phyloP scores from a whole-genome alignment of 2,329 filamentous ascomycete species.

The Claviceps citrina region DNA sequence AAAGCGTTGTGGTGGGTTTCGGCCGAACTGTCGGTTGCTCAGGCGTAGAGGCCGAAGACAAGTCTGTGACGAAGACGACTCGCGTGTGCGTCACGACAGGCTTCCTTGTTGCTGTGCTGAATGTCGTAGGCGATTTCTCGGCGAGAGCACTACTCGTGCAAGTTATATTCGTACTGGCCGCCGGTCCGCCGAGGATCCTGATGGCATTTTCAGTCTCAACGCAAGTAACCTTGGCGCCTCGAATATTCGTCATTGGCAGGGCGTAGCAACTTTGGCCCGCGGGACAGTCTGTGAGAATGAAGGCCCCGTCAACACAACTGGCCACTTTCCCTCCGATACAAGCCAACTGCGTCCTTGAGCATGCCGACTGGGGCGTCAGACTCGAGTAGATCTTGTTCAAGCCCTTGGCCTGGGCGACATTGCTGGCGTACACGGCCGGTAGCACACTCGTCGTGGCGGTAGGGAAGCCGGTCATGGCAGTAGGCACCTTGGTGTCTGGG shows the following conservation, averaged over 20 bases:
- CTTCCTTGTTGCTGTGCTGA: neutral
- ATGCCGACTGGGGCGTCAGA: constrained; percentile 31
- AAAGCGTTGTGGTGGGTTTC: neutral
- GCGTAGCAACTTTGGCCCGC: constrained; percentile 31
- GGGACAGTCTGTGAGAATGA: constrained; percentile 25
- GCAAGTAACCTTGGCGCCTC: constrained; percentile 35
- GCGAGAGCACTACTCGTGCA: neutral
- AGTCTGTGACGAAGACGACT: too few species aligned
- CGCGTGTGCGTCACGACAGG: neutral
- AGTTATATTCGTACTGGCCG: constrained; percentile 3
- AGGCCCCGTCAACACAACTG: constrained; percentile 29
- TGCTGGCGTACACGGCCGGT: constrained; percentile 26
- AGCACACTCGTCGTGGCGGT: constrained; percentile 26
- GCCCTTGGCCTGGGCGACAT: constrained; percentile 27
- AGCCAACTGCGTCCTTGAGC: constrained; percentile 30
- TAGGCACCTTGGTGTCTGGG: constrained; percentile 26
- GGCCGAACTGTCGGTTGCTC: neutral
- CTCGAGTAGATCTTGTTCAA: constrained; percentile 33
- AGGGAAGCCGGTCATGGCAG: constrained; percentile 21
- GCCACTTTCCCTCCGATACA: constrained; percentile 36
- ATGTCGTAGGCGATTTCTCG: constrained; percentile 2
- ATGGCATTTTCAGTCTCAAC: constrained; percentile 24
- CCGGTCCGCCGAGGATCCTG: constrained; percentile 24
- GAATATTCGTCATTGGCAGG: constrained; percentile 34
- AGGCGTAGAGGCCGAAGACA: neutral